Evolutionary conservation across 345 rosid genomes (phyloP).

Genomic region (Erucastrum elatum): DNA sequence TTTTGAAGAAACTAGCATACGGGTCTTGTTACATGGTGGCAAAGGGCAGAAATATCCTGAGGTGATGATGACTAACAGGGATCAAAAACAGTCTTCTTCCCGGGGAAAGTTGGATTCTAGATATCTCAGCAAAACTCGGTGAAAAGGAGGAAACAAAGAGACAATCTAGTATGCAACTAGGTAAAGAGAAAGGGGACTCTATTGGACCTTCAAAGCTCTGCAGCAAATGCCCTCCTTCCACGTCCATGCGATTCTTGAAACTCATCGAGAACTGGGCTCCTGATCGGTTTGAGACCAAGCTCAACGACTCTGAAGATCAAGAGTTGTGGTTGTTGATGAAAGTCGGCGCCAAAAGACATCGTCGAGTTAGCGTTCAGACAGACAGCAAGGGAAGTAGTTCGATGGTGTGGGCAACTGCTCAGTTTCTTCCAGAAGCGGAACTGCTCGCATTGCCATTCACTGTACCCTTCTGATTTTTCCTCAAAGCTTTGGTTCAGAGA

Average conservation of each 20-base stretch:
- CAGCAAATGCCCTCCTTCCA: slow-evolving; percentile 34
- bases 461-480: slow-evolving; percentile 42
- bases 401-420: slow-evolving; percentile 35
- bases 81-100: background rate
- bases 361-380: slow-evolving; percentile 3
- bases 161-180: background rate
- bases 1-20: slow-evolving; percentile 56
- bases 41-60: no score
- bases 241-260: slow-evolving; percentile 28
- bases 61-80: slow-evolving; percentile 45
- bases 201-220: slow-evolving; percentile 8
- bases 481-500: no score
- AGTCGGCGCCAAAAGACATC: slow-evolving; percentile 1
- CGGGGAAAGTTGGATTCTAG: no score
- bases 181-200: background rate
- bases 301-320: slow-evolving; percentile 31
- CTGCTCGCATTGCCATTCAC: slow-evolving; percentile 53
- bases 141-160: background rate
- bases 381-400: slow-evolving; percentile 7
- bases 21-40: slow-evolving; percentile 51
- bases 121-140: no score
- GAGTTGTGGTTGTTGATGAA: slow-evolving; percentile 40
- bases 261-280: slow-evolving; percentile 53
- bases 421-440: slow-evolving; percentile 38
- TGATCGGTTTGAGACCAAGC: slow-evolving; percentile 18